phyloP scores from a whole-genome alignment of 108 stramenopile genomes.

The Bacterosira constricta region DNA sequence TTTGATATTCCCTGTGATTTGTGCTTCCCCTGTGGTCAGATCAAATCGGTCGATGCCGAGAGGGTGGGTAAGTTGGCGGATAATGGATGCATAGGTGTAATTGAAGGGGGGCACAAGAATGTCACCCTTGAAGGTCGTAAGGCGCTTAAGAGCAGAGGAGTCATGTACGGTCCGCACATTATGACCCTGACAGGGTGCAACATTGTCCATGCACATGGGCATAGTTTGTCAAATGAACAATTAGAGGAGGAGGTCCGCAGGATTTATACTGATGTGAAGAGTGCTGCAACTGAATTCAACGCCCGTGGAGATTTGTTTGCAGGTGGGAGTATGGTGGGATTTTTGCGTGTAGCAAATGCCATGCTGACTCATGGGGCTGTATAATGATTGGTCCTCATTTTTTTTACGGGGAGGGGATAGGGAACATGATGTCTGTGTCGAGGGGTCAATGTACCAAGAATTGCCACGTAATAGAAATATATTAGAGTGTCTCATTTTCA shows the following conservation, averaged over 20 bases:
- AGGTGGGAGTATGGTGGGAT: conserved; percentile 93
- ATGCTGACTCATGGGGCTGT: conserved; percentile 97
- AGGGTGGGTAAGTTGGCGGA: conserved; percentile 83
- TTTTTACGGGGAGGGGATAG: background rate
- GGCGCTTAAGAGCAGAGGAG: conserved; percentile 84
- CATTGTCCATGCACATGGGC: conserved; percentile 80
- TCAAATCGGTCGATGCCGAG: conserved; percentile 78
- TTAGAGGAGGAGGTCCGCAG: conserved; percentile 74
- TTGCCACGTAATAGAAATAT: no score
- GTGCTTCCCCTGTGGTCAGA: conserved; percentile 89
- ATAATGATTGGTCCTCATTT: conserved; percentile 57
- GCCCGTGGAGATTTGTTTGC: conserved; percentile 90
- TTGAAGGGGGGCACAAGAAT: conserved; percentile 89
- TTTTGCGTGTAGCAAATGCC: conserved; percentile 93
- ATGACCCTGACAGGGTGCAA: conserved; percentile 87
- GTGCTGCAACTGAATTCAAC: conserved; percentile 94
- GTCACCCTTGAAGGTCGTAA: conserved; percentile 76
- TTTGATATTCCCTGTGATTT: conserved; percentile 92
- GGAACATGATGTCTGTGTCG: no score
- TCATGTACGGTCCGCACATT: conserved; percentile 89
- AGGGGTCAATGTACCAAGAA: no score
- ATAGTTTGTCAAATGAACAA: conserved; percentile 70
- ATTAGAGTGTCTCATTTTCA: no score
- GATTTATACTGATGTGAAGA: conserved; percentile 89
- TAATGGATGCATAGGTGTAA: conserved; percentile 89